Conservation (phyloP, 257 asterid genomes). For the Penstemon eatonii region DNA sequence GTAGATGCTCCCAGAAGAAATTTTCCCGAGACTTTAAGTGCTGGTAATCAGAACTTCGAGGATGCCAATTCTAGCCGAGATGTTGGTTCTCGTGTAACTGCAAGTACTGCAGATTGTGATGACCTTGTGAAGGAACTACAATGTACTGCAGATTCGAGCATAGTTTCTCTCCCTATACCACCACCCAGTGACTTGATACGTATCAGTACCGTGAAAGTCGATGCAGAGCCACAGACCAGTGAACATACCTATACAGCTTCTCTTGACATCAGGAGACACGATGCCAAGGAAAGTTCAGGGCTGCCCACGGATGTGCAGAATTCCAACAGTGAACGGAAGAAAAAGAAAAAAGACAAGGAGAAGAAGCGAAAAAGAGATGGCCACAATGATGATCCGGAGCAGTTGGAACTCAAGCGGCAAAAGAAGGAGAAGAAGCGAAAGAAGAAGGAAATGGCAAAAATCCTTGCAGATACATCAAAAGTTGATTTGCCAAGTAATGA, state of each 20-base stretch:
- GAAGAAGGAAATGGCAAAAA: slow-evolving; percentile 80
- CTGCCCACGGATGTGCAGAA: slow-evolving; percentile 23
- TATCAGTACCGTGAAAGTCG: slow-evolving; percentile 31
- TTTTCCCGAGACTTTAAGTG: slow-evolving; percentile 52
- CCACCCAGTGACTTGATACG: slow-evolving; percentile 35
- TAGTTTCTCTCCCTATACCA: slow-evolving; percentile 41
- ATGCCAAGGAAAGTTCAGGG: slow-evolving; percentile 18
- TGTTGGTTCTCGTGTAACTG: slow-evolving; percentile 90
- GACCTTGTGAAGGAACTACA: slow-evolving; percentile 78
- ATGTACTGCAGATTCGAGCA: slow-evolving; percentile 96
- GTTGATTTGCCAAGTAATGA: slow-evolving; percentile 31
- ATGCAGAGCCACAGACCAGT: slow-evolving; percentile 35
- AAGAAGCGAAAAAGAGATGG: slow-evolving; percentile 53
- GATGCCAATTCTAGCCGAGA: slow-evolving; percentile 86
- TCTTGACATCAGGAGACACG: slow-evolving; percentile 30
- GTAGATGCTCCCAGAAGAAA: slow-evolving; percentile 75
- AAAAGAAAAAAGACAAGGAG: slow-evolving; percentile 50
- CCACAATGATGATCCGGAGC: slow-evolving; percentile 53
- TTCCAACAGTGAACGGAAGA: slow-evolving; percentile 33
- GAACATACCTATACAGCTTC: slow-evolving; percentile 42
- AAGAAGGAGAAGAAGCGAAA: slow-evolving; percentile 89
- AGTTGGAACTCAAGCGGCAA: slow-evolving; percentile 55
- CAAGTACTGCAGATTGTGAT: slow-evolving; percentile 76
- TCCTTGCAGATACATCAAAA: slow-evolving; percentile 47
- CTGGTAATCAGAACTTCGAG: slow-evolving; percentile 67